Evolutionary conservation across 345 rosid genomes (phyloP).

Genomic region (Excoecaria agallocha): DNA sequence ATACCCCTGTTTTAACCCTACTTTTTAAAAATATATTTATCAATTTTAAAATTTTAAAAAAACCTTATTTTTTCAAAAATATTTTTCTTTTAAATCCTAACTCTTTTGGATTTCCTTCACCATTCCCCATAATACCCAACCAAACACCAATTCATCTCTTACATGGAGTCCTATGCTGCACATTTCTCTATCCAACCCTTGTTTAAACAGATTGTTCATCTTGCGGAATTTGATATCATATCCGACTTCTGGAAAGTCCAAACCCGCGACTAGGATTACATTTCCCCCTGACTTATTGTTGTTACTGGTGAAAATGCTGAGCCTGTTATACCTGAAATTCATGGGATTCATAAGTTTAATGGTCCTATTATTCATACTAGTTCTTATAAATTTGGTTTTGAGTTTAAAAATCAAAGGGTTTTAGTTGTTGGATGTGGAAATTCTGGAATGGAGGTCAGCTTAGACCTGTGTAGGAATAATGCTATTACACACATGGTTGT

Average conservation of each 20-base stretch:
- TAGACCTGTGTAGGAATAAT: slow-evolving; percentile 55
- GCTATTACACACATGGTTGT: slow-evolving; percentile 58
- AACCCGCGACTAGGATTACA: slow-evolving; percentile 51
- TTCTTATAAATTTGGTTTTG: too few relatives aligned
- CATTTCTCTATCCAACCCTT: slow-evolving; percentile 61
- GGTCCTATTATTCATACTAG: too few relatives aligned
- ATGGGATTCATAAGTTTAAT: too few relatives aligned
- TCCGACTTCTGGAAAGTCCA: slow-evolving; percentile 59
- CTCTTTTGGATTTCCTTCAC: too few relatives aligned
- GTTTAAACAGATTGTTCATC: slow-evolving; percentile 58
- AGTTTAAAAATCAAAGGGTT: slow-evolving; percentile 43
- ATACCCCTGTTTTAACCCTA: too few relatives aligned
- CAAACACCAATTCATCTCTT: too few relatives aligned
- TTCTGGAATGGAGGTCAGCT: slow-evolving; percentile 68
- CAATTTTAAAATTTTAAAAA: too few relatives aligned
- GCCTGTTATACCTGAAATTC: too few relatives aligned
- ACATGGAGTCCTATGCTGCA: slow-evolving; percentile 59
- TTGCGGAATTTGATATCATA: slow-evolving; percentile 50
- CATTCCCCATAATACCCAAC: too few relatives aligned
- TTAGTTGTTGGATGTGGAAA: slow-evolving; percentile 84
- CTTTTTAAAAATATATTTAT: too few relatives aligned
- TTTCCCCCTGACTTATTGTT: slow-evolving; percentile 56
- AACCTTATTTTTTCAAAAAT: too few relatives aligned
- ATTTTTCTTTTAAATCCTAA: too few relatives aligned
- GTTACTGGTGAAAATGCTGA: slow-evolving; percentile 83